Conservation (phyloP, 2,329 filamentous ascomycete genomes). For the Calcarisporium arbuscula region DNA sequence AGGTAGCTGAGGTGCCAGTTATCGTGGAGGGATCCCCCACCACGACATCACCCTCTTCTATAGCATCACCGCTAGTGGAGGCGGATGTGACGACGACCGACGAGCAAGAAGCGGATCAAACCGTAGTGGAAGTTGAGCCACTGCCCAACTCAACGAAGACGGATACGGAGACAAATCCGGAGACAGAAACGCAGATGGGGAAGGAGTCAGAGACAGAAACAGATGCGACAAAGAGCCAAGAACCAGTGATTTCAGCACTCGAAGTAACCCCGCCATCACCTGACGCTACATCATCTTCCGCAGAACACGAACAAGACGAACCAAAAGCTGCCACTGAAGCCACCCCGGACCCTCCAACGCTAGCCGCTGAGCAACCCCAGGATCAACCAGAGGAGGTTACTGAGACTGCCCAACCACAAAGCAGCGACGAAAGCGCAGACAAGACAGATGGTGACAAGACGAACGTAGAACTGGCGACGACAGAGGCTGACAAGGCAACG, state of each 20-base stretch:
- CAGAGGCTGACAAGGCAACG: too few relatives aligned
- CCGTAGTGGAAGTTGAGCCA: constrained; percentile 3
- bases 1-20: constrained; percentile 33
- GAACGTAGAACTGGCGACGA: neutral
- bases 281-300: too few relatives aligned
- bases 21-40: constrained; percentile 31
- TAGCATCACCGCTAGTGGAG: constrained; percentile 7
- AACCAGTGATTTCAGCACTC: too few relatives aligned
- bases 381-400: constrained; percentile 4
- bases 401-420: neutral
- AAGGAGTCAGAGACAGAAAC: too few relatives aligned
- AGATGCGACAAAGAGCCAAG: too few relatives aligned
- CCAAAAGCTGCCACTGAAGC: neutral
- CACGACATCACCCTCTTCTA: constrained; percentile 8
- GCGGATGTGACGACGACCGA: constrained; percentile 1
- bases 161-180: neutral
- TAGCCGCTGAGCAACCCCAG: neutral
- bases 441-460: too few relatives aligned
- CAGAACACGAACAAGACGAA: too few relatives aligned
- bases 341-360: neutral
- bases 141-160: too few relatives aligned
- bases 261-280: too few relatives aligned
- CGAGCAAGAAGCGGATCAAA: constrained; percentile 5
- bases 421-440: too few relatives aligned
- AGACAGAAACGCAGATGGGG: neutral